Evolutionary conservation across 2,329 filamentous ascomycete species (phyloP), one percentile per base, ranked within the genome.

Genomic region (Colletotrichum truncatum): DNA sequence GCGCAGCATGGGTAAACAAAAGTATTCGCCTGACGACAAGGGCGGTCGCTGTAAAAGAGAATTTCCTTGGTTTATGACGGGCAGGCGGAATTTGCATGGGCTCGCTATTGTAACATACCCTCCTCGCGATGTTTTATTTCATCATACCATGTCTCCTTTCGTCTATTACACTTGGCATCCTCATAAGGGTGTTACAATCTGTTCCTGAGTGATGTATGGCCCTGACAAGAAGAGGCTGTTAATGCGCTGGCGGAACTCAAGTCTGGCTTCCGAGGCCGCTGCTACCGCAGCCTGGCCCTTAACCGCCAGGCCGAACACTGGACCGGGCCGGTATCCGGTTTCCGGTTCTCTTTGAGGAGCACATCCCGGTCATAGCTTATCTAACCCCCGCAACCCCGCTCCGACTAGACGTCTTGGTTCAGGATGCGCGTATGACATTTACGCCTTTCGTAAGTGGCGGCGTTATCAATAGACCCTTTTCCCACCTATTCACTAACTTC

Each of bases 271-370:
- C 48, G 38, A 38, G n/a, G 18, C 32, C 25, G 51, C 52, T 34
- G 5, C 23, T 45, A 23, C 52, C 52, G 36, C 52, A 32, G 8
- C 9, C 26, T 55, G 38, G 16, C 23, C 43, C n/a, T 36, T 45
- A 43, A 26, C 41, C 49, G 51, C 49, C 49, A 16, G 23, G 21
- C 57, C 49, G 36, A 26, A 28, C 12, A 25, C 45, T 45, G 58
- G 43, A 66, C 63, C 63, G 63, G 63, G 57, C 63, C 63, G 63
- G 63, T 62, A 36, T 55, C 62, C 49, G 62, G 62, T 65, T 51
- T 25, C 62, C 49, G 62, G 62, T 65, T 16, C 32, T 56, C 26
- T 30, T 52, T 55, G 49, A 57, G 25, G 30, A 49, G 51, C 36
- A 30, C 23, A 63, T 46, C 63, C 63, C 57, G 57, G 63, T 63